phyloP scores from a whole-genome alignment of 345 rosid species.

The Melaleuca alternifolia region DNA sequence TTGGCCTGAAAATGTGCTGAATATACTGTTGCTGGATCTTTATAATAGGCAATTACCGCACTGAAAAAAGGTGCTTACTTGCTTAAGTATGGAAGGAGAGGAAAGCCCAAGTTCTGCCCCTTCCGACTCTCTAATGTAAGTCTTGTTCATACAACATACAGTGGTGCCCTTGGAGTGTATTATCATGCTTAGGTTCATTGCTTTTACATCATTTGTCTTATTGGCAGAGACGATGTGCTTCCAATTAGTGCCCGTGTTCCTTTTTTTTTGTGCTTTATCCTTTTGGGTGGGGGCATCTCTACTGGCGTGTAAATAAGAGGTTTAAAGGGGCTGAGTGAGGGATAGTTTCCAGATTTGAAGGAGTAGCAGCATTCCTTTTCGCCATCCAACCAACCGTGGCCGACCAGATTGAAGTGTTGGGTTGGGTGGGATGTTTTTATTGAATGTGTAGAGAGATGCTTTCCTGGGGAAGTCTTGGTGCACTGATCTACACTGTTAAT shows the following conservation, averaged over 20 bases:
- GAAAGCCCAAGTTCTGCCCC: conserved; percentile 97
- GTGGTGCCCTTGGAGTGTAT: not conserved
- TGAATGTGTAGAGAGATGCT: not conserved
- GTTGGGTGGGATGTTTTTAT: not conserved
- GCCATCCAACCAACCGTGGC: not conserved
- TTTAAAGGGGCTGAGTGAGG: not conserved
- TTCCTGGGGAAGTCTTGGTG: not conserved
- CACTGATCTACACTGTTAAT: not conserved
- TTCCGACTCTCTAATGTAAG: conserved; percentile 97
- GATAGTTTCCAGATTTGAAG: not conserved
- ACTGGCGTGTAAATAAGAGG: not conserved
- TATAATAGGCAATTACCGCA: conserved; percentile 84
- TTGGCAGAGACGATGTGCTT: not conserved
- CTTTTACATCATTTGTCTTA: not conserved
- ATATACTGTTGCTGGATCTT: conserved; percentile 25
- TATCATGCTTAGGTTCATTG: not conserved
- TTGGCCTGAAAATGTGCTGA: conserved; percentile 6
- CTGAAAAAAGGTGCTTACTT: conserved; percentile 90
- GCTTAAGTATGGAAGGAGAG: conserved; percentile 97
- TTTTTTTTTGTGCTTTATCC: not conserved
- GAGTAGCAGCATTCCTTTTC: not conserved
- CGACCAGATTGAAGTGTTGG: not conserved
- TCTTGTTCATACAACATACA: not conserved
- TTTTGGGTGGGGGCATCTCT: not conserved
- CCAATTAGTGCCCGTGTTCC: not conserved